Percentiles rank a stretch among this genome's conserved stretches.
Evolutionary conservation across 176 grass and related monocot genomes (phyloP).

Genomic region (Zoysia pacifica): DNA sequence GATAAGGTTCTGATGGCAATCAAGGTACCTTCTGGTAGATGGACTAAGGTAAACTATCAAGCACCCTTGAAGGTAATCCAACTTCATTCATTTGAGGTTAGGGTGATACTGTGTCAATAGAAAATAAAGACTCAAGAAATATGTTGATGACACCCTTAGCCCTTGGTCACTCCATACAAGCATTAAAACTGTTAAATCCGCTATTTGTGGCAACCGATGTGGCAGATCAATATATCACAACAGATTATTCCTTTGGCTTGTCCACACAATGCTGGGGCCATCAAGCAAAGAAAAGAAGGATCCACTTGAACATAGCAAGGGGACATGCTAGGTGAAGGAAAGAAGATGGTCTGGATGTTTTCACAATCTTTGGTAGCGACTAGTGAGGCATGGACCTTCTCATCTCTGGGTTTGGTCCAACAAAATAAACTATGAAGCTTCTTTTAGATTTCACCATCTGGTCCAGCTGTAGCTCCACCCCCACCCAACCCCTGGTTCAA

Average conservation of each 20-base stretch:
- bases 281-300: background rate
- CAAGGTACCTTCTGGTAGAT: background rate
- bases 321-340: slow-evolving; percentile 1
- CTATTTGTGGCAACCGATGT: background rate
- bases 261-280: slow-evolving; percentile 23
- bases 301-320: slow-evolving; percentile 7
- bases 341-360: slow-evolving; percentile 3
- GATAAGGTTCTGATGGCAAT: background rate
- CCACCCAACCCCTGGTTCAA: background rate
- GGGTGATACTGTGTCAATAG: background rate
- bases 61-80: slow-evolving; percentile 2
- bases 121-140: background rate
- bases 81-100: background rate
- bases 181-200: background rate
- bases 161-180: background rate
- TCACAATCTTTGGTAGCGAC: background rate
- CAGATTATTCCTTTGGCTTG: background rate
- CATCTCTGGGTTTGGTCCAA: slow-evolving; percentile 9
- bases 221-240: background rate
- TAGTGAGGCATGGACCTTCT: background rate
- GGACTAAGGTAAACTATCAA: background rate
- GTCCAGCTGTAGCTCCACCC: background rate
- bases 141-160: background rate
- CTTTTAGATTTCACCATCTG: background rate
- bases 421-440: background rate